Percentiles rank a stretch among this genome's conserved stretches.
These are phyloP conservation scores for Penicillium sp. DNA, from an alignment of 2,329 filamentous ascomycete genomes.

Conservation along the genomic window DNA sequence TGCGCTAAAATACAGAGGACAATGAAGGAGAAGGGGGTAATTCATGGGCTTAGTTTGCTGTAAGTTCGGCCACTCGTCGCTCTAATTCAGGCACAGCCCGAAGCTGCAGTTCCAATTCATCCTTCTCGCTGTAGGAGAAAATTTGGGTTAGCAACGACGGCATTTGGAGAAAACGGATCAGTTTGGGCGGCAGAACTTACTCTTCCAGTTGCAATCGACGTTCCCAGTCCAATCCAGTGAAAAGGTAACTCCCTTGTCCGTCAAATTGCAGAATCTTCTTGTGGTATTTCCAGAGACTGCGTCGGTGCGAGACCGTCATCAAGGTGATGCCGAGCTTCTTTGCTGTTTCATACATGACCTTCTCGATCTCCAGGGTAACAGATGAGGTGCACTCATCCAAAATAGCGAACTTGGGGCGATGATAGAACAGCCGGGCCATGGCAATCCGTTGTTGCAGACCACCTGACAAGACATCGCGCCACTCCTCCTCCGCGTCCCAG, in stretches of 20 bases:
- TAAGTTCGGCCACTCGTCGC: conserved; percentile 80
- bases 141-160: conserved; percentile 17
- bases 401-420: conserved; percentile 89
- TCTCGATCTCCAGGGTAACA: conserved; percentile 93
- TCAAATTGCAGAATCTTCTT: conserved; percentile 94
- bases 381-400: conserved; percentile 95
- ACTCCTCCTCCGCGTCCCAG: conserved; percentile 95
- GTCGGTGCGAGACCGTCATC: conserved; percentile 92
- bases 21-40: neutral
- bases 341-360: conserved; percentile 95
- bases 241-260: conserved; percentile 88
- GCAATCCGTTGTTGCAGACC: conserved; percentile 95
- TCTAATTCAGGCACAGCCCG: conserved; percentile 87
- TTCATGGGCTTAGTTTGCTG: conserved; percentile 39
- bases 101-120: conserved; percentile 85
- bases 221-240: conserved; percentile 88
- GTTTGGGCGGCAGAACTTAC: conserved; percentile 45
- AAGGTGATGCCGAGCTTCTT: conserved; percentile 90
- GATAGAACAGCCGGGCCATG: conserved; percentile 95
- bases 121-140: conserved; percentile 68
- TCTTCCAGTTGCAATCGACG: conserved; percentile 84
- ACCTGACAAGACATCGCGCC: conserved; percentile 90
- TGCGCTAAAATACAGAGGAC: conserved; percentile 7
- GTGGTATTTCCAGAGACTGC: conserved; percentile 96
- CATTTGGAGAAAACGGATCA: neutral